A percentile compares a stretch with the other conserved stretches of the same genome.
phyloP scores from a whole-genome alignment of 1,284 basidiomycete species.

The Microbotryum saponariae region DNA sequence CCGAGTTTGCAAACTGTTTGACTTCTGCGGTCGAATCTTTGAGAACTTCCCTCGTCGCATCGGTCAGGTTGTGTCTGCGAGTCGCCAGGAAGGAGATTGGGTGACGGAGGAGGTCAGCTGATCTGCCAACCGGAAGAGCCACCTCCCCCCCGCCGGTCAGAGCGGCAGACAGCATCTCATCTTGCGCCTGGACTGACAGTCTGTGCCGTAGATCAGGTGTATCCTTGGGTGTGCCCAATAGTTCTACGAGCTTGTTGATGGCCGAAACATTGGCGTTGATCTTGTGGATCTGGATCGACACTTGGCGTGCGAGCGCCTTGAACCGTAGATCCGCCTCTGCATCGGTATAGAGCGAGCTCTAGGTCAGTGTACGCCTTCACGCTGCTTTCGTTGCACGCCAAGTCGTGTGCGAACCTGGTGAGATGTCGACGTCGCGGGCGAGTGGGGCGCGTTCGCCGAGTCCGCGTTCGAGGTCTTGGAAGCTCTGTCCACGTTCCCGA shows the following conservation, averaged over 20 bases:
- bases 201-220: conserved; percentile 65
- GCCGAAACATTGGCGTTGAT: conserved; percentile 96
- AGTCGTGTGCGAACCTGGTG: neutral
- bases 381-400: too few species aligned
- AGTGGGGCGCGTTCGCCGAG: conserved; percentile 18
- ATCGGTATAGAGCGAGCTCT: conserved; percentile 3
- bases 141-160: neutral
- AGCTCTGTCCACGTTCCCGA: neutral
- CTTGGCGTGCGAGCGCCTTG: conserved; percentile 65
- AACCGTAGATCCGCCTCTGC: conserved; percentile 47
- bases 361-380: neutral
- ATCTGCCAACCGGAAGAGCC: neutral
- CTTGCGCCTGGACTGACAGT: conserved; percentile 53
- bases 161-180: neutral
- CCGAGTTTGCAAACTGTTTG: conserved; percentile 69
- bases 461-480: conserved; percentile 31
- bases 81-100: neutral
- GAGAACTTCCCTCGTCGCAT: conserved; percentile 85
- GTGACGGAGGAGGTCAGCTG: neutral
- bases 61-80: conserved; percentile 65
- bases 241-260: conserved; percentile 83
- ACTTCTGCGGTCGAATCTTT: conserved; percentile 88
- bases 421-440: conserved; percentile 5
- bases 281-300: conserved; percentile 96
- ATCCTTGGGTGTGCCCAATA: conserved; percentile 74